Conservation (phyloP, 2,329 filamentous ascomycete species). For the Bipolaris zeicola region DNA sequence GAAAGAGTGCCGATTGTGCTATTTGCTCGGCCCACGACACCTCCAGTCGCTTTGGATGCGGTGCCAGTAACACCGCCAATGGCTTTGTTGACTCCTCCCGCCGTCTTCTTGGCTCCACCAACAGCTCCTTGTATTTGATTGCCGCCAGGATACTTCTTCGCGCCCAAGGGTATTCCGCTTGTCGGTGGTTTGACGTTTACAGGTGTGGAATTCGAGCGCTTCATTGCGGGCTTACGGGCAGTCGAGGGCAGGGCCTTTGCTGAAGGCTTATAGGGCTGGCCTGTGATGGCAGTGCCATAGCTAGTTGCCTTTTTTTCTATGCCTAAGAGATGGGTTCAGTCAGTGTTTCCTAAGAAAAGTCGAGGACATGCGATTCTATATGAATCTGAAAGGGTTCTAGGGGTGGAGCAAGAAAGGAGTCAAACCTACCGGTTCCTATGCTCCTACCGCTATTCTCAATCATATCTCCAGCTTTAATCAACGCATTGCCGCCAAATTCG, state of each 20-base stretch:
- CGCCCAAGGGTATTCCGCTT: constrained; percentile 28
- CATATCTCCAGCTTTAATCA: constrained; percentile 47
- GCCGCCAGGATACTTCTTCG: constrained; percentile 36
- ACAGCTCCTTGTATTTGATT: constrained; percentile 22
- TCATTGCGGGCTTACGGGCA: constrained; percentile 37
- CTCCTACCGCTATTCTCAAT: constrained; percentile 43
- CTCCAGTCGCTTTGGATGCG: constrained; percentile 15
- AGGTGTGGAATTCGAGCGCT: constrained; percentile 43
- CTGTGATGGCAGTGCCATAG: constrained; percentile 38
- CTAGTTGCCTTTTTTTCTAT: constrained; percentile 40
- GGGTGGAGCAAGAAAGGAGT: background rate
- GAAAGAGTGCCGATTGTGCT: constrained; percentile 17
- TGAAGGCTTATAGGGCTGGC: constrained; percentile 35
- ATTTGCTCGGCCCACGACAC: constrained; percentile 16
- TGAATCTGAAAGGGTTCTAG: background rate
- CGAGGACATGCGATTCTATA: background rate
- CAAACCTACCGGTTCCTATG: constrained; percentile 38
- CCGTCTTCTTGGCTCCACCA: constrained; percentile 28
- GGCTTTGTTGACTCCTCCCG: constrained; percentile 21
- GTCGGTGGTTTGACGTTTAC: constrained; percentile 29
- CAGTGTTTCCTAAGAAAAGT: background rate
- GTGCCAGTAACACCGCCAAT: constrained; percentile 19
- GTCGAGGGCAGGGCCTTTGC: constrained; percentile 39
- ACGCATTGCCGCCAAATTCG: constrained; percentile 46
- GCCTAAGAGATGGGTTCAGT: constrained; percentile 19